These are phyloP conservation scores for Scorias spongiosa DNA, from an alignment of 2,329 filamentous ascomycete species.

Conservation along the genomic window DNA sequence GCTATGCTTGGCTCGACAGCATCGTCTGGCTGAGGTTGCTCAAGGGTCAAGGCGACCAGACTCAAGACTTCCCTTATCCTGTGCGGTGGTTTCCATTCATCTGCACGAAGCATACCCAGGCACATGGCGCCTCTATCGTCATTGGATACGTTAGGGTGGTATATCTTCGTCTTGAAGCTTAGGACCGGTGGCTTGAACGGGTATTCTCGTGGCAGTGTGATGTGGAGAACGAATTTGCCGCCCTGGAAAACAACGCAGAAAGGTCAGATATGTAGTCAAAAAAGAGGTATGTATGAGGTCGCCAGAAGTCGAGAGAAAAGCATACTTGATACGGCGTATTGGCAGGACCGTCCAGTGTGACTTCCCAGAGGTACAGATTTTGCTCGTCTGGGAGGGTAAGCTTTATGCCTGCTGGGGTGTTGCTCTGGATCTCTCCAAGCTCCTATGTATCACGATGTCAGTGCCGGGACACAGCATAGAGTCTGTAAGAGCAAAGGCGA, in stretches of 20 bases:
- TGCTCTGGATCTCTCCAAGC: constrained; percentile 40
- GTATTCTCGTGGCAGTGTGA: constrained; percentile 65
- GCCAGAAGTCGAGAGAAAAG: constrained; percentile 2
- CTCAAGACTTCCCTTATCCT: constrained; percentile 62
- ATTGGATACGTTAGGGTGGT: constrained; percentile 89
- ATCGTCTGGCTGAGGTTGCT: constrained; percentile 76
- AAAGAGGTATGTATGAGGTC: not conserved
- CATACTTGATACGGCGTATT: constrained; percentile 50
- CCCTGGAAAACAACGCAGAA: constrained; percentile 29
- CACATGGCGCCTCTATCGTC: constrained; percentile 76
- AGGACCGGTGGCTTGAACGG: constrained; percentile 78
- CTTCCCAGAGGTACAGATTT: constrained; percentile 53
- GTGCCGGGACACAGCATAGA: not conserved
- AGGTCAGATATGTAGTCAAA: constrained; percentile 1
- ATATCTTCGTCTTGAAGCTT: constrained; percentile 76
- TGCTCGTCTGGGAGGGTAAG: constrained; percentile 45
- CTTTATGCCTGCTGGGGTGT: constrained; percentile 41
- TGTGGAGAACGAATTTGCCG: constrained; percentile 57
- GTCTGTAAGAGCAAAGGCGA: not conserved
- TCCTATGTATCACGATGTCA: constrained; percentile 32
- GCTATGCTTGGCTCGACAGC: constrained; percentile 77
- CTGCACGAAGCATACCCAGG: constrained; percentile 63
- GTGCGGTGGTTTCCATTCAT: constrained; percentile 84
- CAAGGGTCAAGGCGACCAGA: constrained; percentile 57
- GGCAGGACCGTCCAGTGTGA: constrained; percentile 50